Evolutionary conservation across 352 stramenopile genomes (phyloP).

Genomic region (Blastocystis sp.): DNA sequence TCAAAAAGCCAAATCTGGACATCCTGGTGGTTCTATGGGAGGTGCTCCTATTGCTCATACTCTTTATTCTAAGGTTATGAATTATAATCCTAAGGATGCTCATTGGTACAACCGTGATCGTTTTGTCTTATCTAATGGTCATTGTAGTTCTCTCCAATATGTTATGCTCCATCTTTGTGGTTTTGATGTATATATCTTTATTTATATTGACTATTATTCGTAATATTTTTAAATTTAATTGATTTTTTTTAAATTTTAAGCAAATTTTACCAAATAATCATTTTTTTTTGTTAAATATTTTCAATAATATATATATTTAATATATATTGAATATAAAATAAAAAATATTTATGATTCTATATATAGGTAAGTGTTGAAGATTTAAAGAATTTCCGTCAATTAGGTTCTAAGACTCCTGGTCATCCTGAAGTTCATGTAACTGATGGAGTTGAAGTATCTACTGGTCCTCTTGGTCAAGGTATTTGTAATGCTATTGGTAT

Average conservation of each 20-base stretch:
- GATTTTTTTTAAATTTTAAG: too few species aligned
- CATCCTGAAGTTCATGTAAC: slow-evolving; percentile 74
- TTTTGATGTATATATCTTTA: slow-evolving; percentile 57
- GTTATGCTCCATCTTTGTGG: slow-evolving; percentile 91
- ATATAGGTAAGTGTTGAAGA: slow-evolving; percentile 62
- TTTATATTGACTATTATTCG: too few species aligned
- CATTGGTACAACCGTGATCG: slow-evolving; percentile 82
- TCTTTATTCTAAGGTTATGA: slow-evolving; percentile 74
- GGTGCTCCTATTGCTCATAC: slow-evolving; percentile 90
- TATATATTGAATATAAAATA: neutral
- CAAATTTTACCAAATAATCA: too few species aligned
- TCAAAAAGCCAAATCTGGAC: slow-evolving; percentile 81
- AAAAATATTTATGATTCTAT: neutral
- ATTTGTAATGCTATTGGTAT: slow-evolving; percentile 93
- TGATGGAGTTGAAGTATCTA: slow-evolving; percentile 77
- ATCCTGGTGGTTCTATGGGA: slow-evolving; percentile 89
- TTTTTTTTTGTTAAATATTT: neutral
- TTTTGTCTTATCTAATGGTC: slow-evolving; percentile 94
- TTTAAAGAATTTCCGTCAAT: slow-evolving; percentile 82
- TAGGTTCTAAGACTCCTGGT: slow-evolving; percentile 76
- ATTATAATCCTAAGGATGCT: slow-evolving; percentile 54
- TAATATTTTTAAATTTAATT: too few species aligned
- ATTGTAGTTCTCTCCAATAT: slow-evolving; percentile 93
- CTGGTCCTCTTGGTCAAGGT: slow-evolving; percentile 79
- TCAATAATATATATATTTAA: neutral